Conservation (phyloP, 768 basidiomycete genomes). For the Russula brevipes region DNA sequence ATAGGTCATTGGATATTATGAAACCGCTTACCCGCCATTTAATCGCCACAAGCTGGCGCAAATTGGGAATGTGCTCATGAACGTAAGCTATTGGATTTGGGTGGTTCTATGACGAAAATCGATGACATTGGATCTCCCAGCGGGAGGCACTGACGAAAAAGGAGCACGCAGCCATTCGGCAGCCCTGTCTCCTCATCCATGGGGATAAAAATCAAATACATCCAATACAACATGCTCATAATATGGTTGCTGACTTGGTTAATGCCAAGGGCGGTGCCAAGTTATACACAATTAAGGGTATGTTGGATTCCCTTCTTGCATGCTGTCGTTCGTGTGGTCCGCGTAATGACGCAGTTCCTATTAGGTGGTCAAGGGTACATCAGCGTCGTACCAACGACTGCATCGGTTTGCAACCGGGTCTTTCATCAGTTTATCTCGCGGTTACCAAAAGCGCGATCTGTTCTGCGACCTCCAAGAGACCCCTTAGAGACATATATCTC, state of each 20-base stretch:
- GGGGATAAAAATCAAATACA: constrained; percentile 24
- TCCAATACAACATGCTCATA: constrained; percentile 18
- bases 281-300: constrained; percentile 20
- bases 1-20: constrained; percentile 25
- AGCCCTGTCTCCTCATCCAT: constrained; percentile 22
- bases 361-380: constrained; percentile 25
- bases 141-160: constrained; percentile 14
- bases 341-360: neutral
- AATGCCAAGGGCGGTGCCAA: constrained; percentile 16
- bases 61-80: constrained; percentile 21
- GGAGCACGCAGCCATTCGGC: constrained; percentile 18
- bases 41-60: constrained; percentile 19
- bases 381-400: constrained; percentile 23
- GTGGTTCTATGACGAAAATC: neutral
- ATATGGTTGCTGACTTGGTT: constrained; percentile 19
- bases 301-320: neutral
- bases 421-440: constrained; percentile 25
- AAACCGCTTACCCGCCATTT: constrained; percentile 25
- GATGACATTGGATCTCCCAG: neutral
- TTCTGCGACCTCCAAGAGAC: constrained; percentile 5
- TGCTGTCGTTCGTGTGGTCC: neutral
- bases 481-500: constrained; percentile 10
- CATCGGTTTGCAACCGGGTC: constrained; percentile 26
- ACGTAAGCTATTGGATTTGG: constrained; percentile 3
- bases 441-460: constrained; percentile 15